A percentile compares a stretch with the other conserved stretches of the same genome.
Evolutionary conservation across 305 asterid genomes (phyloP).

Genomic region (Fraxinus sp.): DNA sequence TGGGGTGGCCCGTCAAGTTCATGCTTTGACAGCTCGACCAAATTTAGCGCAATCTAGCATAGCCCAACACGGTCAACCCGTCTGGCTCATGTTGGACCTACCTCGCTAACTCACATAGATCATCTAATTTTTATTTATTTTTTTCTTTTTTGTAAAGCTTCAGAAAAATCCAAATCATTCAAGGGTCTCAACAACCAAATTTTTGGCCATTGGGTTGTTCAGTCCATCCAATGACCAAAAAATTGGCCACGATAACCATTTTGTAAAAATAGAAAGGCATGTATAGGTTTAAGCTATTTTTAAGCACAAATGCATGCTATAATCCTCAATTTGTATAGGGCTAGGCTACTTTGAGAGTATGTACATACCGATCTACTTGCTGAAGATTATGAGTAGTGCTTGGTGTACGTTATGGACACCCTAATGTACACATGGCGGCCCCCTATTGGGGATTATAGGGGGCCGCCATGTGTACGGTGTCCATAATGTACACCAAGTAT

Average conservation of each 20-base stretch:
- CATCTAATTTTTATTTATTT: neutral
- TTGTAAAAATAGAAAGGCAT: neutral
- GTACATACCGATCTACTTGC: neutral
- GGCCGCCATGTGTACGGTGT: too few relatives aligned
- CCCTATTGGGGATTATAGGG: too few relatives aligned
- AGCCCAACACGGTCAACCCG: neutral
- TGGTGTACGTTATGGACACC: too few relatives aligned
- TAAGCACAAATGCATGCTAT: neutral
- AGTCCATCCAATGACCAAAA: neutral
- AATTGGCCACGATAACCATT: neutral
- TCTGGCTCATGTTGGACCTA: neutral
- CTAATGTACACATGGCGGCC: too few relatives aligned
- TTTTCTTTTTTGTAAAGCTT: neutral
- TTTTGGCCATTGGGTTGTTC: neutral
- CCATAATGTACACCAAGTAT: too few relatives aligned
- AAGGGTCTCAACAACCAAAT: neutral
- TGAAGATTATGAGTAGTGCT: too few relatives aligned
- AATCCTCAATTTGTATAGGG: neutral
- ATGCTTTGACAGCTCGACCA: neutral
- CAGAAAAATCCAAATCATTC: neutral
- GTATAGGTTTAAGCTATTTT: neutral
- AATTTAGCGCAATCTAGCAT: neutral
- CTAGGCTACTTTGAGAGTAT: neutral
- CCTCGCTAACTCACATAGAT: neutral
- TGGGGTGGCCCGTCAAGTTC: neutral